Percentiles rank a stretch among this genome's conserved stretches.
These are phyloP conservation scores for Asterochloris erici DNA, from an alignment of 139 green algal genomes.

Conservation along the genomic window DNA sequence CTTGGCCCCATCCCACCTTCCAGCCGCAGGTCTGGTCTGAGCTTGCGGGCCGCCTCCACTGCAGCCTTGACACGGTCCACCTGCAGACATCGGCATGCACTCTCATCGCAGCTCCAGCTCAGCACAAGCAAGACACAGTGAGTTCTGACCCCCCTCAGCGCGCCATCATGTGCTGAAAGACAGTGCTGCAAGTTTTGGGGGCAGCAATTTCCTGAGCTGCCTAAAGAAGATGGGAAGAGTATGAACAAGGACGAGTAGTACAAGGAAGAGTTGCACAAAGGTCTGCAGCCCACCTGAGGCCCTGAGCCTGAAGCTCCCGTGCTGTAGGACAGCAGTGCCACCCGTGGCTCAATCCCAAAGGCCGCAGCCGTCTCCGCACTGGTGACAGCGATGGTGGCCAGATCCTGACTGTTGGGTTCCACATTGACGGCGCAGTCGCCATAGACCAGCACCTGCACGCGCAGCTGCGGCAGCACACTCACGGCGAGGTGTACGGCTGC, in stretches of 20 bases:
- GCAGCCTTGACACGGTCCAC: conserved; percentile 79
- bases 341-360: conserved; percentile 83
- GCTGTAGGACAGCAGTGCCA: conserved; percentile 90
- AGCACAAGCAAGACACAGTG: too few relatives aligned
- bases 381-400: conserved; percentile 73
- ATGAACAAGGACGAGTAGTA: too few relatives aligned
- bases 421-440: conserved; percentile 91
- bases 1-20: conserved; percentile 42
- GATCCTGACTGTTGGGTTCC: conserved; percentile 66
- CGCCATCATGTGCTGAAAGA: too few relatives aligned
- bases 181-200: too few relatives aligned
- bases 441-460: conserved; percentile 76
- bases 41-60: conserved; percentile 49
- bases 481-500: too few relatives aligned
- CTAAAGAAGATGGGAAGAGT: too few relatives aligned
- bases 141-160: too few relatives aligned
- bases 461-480: too few relatives aligned
- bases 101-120: too few relatives aligned
- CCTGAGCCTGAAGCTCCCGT: conserved; percentile 68
- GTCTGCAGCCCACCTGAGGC: conserved; percentile 40
- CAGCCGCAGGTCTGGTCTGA: conserved; percentile 63
- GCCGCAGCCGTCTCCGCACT: conserved; percentile 76
- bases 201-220: too few relatives aligned
- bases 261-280: too few relatives aligned
- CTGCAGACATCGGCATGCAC: conserved; percentile 18